phyloP scores from a whole-genome alignment of 768 basidiomycete genomes.

The Lentinus brumalis region DNA sequence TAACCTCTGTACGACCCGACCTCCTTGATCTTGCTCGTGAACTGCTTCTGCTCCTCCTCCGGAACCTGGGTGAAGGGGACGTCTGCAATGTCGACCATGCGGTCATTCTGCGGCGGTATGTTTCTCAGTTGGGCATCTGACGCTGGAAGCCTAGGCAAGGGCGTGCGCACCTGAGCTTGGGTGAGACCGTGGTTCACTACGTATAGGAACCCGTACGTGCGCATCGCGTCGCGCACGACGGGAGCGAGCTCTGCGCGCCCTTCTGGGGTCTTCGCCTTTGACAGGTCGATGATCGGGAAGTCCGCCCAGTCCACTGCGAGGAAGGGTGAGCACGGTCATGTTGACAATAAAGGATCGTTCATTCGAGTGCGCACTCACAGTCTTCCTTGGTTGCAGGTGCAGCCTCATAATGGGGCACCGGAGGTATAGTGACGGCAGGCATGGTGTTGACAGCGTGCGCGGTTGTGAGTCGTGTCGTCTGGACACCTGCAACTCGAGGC shows the following conservation, averaged over 20 bases:
- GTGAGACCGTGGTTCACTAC: slow-evolving; percentile 34
- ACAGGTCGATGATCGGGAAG: slow-evolving; percentile 32
- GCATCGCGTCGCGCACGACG: slow-evolving; percentile 32
- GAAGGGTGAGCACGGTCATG: neutral
- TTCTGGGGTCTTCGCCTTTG: slow-evolving; percentile 26
- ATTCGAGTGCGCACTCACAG: slow-evolving; percentile 30
- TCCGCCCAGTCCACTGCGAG: slow-evolving; percentile 36
- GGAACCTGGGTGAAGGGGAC: slow-evolving; percentile 35
- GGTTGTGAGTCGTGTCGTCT: neutral
- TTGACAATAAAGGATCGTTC: neutral
- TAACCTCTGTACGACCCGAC: slow-evolving; percentile 57
- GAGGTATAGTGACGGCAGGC: slow-evolving; percentile 13
- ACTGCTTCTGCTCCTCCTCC: slow-evolving; percentile 35
- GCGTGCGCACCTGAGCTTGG: slow-evolving; percentile 26
- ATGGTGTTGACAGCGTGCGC: neutral
- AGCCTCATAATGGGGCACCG: slow-evolving; percentile 7
- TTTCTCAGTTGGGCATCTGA: too few relatives aligned
- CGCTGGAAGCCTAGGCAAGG: too few relatives aligned
- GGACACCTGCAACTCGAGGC: too few relatives aligned
- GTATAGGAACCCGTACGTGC: slow-evolving; percentile 34
- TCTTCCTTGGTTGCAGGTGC: slow-evolving; percentile 32
- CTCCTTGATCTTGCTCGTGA: slow-evolving; percentile 35
- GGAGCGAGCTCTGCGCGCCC: slow-evolving; percentile 28
- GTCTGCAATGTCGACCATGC: slow-evolving; percentile 40
- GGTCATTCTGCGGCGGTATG: slow-evolving; percentile 34